Base-by-base conservation (phyloP, 2,329 filamentous ascomycete genomes). In the Torrubiellomyces zombiae region DNA sequence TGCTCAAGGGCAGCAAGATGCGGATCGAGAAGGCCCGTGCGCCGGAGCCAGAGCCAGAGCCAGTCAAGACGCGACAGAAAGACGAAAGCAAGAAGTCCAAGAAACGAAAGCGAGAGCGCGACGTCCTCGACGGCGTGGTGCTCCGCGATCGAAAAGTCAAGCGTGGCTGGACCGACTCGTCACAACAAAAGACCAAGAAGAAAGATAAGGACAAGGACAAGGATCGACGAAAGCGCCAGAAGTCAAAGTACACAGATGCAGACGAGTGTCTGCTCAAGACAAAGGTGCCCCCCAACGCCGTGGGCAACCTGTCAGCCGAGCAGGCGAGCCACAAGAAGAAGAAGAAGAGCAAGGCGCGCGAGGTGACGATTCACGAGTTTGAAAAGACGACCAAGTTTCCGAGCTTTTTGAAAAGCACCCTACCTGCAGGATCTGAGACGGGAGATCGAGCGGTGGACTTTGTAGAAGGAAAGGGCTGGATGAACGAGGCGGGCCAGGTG, bases 191-290 rank as follows among this genome's bases (percentile, higher is more conserved):
- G 37, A 55, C 46, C 38, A 58, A 56, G 36, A 55, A 53, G 41
- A 63, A 56, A 36, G 56, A 49, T 20, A 60, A 58, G 27, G 48
- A 53, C 27, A 58, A 57, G 16, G 54, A 60, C 14, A 62, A 68
- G 25, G 60, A 64, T 29, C 63, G 71, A 37, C 57, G 60, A 38
- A 70, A 65, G 45, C 58, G 60, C 20, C 58, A 65, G 35, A 73
- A 71, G 40, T 83, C 80, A 5, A 82, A 83, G 47, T 89, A 81
- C 50, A 83, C 77, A 2, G 77, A 81, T 20, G 68, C 70, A 30
- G 65, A 75, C 14, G 85, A 94, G 50, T 76, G 85, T 37, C 56
- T 93, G 10, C 82, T 95, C 54, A 86, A 83, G 51, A 79, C 80
- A 3, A 71, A 72, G 28, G 45, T 94, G 16, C 69, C 74, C 1